Evolutionary conservation across 2,329 filamentous ascomycete genomes (phyloP), one percentile per base, ranked within the genome.

Genomic region (Ceratocystis destructans): DNA sequence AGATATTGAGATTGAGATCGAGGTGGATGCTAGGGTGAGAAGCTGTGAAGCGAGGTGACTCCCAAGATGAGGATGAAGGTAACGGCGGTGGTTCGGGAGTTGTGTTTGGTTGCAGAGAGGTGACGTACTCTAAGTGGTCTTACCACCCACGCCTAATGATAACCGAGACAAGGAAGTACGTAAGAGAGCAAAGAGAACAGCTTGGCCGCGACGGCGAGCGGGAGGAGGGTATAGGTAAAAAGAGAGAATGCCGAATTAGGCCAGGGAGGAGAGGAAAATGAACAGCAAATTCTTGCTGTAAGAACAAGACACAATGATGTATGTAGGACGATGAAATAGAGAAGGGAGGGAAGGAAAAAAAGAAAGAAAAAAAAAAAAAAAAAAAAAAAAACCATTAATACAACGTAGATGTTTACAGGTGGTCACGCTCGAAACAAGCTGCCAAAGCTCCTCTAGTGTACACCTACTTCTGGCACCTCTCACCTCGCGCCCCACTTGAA

Each of bases 181-280:
- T 45, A 15, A 44, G 12, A 59, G 53, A 45, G 33, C 37, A 28
- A 65, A 65, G 53, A 61, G 64, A 65, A 65, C 53, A 61, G 64
- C 53, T 46, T 65, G 50, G 53, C 53, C 15, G 53, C 31, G 53
- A 57, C 45, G 12, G 10, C 45, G 44, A 25, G 61, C n/a, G 17
- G 5, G 33, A 28, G 31, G n/a, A 12, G 10, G 61, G 2, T 53
- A 15, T 2, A 33, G 53, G n/a, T n/a, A 17, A 31, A 20, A n/a
- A 17, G 20, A 8, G 15, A 57, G 15, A 8, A 31, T 37, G 61
- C 5, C 7, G 48, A 53, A 25, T 4, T 37, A 37, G 33, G 33
- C 8, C 33, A 37, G 33, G 8, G 33, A 37, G 3, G 33, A 37
- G 33, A 37, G 22, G 22, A 25, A 2, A 37, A 37, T 12, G 33